Evolutionary conservation across 1,284 basidiomycete genomes (phyloP).

Genomic region (Cryptococcus amylolentus): DNA sequence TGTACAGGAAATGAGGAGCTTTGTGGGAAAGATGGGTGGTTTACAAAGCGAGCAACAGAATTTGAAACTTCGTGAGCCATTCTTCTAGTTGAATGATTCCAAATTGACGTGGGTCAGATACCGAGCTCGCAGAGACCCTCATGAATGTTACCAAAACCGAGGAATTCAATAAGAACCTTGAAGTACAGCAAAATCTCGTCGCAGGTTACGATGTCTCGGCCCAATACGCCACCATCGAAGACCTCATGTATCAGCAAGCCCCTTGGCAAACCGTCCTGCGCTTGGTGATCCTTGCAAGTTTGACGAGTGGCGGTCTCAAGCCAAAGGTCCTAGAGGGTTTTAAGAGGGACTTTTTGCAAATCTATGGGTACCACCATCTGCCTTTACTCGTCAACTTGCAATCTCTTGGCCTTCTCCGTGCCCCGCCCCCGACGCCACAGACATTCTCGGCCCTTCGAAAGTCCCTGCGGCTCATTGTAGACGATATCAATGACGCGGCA

Average conservation of each 20-base stretch:
- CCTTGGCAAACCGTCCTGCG: conserved; percentile 74
- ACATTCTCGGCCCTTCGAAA: conserved; percentile 73
- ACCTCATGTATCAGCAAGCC: conserved; percentile 76
- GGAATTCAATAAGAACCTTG: conserved; percentile 83
- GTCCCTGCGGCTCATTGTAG: conserved; percentile 83
- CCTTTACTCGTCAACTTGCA: conserved; percentile 79
- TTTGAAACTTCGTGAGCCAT: conserved; percentile 71
- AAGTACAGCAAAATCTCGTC: conserved; percentile 94
- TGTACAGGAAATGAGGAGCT: conserved; percentile 86
- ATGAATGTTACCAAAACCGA: conserved; percentile 81
- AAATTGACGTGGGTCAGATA: conserved; percentile 61
- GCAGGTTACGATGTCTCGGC: conserved; percentile 76
- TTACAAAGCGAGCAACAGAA: conserved; percentile 88
- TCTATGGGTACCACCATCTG: conserved; percentile 87
- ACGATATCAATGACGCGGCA: conserved; percentile 65
- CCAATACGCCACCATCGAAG: conserved; percentile 78
- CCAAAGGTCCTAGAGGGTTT: conserved; percentile 78
- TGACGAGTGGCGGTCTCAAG: conserved; percentile 83
- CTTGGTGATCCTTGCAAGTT: conserved; percentile 77
- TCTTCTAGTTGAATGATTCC: background rate
- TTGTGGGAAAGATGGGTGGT: conserved; percentile 89
- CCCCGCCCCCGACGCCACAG: conserved; percentile 40
- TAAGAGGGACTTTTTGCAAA: conserved; percentile 87
- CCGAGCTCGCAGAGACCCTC: conserved; percentile 85
- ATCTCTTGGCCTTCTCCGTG: conserved; percentile 61